Evolutionary conservation across 164 flowering plant genomes (phyloP), one percentile per base, ranked within the genome.

Genomic region (Sedum album): DNA sequence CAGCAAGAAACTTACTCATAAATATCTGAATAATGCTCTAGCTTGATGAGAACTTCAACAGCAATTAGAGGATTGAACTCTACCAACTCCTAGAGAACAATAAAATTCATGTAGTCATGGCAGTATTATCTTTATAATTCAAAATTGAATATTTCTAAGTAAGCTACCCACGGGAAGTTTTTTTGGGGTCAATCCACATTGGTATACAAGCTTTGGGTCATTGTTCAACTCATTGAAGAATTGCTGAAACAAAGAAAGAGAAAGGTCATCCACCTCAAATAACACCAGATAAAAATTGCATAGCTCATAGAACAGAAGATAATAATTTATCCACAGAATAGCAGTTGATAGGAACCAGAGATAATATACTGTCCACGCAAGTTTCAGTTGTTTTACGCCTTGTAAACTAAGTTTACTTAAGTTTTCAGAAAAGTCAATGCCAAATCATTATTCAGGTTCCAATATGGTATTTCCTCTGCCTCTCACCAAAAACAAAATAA

Each of bases 61-160:
- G 97, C 96, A 79, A 95, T 92, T 28, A 87, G 81, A 38, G 97
- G 97, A 82, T 92, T 92, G 79, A 90, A 82, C 74, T 95, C 97
- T 76, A 95, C 99, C 74, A 95, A 75, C 53, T 90, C 97, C 99
- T 94, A 83, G 49, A n/a, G 72, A 49, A 53, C 77, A 69, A 60
- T 78, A 17, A 10, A 63, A 23, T 21, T 17, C 69, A 38, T 33
- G 39, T 11, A 23, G 28, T 36, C 26, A 33, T 65, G 46, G 48
- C 21, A 36, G 18, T 1, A 38, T 23, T 28, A 21, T 23, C 62
- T 57, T 11, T 57, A 57, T 13, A 57, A n/a, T 6, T 65, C 67
- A 20, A 21, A 36, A 36, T 9, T 4, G 28, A 9, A 21, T 28
- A 64, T 26, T 9, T 23, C n/a, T 2, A 38, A 36, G 30, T 8